phyloP scores from a whole-genome alignment of 2,329 filamentous ascomycete genomes.

The Colletotrichum paranaense region DNA sequence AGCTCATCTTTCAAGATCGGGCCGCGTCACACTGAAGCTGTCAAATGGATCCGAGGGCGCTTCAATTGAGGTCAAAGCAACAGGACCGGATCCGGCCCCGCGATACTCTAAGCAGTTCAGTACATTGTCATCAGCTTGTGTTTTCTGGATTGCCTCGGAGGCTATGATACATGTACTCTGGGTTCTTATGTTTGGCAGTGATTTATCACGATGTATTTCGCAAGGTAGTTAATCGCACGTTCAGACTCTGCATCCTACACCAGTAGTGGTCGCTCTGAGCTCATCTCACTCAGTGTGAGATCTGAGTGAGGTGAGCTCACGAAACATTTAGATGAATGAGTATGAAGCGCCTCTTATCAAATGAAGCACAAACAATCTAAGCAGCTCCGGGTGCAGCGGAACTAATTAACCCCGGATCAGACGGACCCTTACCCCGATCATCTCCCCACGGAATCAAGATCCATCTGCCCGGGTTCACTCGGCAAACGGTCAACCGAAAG shows the following conservation, averaged over 20 bases:
- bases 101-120: neutral
- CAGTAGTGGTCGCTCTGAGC: too few species aligned
- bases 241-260: too few species aligned
- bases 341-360: neutral
- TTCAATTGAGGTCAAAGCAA: neutral
- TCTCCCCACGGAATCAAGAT: neutral
- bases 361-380: neutral
- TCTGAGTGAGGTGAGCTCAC: too few species aligned
- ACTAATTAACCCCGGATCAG: constrained; percentile 3
- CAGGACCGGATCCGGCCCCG: neutral
- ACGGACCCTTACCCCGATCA: constrained; percentile 1
- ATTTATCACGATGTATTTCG: too few species aligned
- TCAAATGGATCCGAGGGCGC: neutral
- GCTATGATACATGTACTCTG: neutral
- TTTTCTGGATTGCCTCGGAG: neutral
- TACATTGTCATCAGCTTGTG: neutral
- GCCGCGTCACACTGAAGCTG: neutral
- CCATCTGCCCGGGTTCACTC: neutral
- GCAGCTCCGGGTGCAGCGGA: neutral
- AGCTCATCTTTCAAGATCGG: neutral
- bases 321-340: too few species aligned
- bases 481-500: constrained; percentile 14
- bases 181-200: too few species aligned
- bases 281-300: neutral
- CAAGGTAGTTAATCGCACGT: too few species aligned